phyloP scores from a whole-genome alignment of 1,139 yeast species.

The Zygosaccharomyces pseudobailii region DNA sequence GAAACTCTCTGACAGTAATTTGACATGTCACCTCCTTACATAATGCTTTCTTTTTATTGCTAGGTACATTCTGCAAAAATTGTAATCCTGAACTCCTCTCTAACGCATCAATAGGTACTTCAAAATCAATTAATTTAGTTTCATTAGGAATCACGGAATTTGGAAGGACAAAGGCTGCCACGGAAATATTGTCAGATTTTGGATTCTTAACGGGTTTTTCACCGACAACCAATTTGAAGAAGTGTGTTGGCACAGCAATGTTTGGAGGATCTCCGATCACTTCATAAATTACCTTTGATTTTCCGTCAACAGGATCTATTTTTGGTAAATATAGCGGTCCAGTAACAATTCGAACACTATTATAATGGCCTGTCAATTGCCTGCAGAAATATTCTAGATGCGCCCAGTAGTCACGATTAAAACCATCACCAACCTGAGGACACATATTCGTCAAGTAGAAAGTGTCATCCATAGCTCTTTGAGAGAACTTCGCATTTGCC shows the following conservation, averaged over 20 bases:
- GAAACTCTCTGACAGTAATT: constrained; percentile 78
- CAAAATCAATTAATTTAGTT: constrained; percentile 67
- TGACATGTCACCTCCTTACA: constrained; percentile 80
- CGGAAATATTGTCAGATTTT: constrained; percentile 49
- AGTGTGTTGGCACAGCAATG: constrained; percentile 96
- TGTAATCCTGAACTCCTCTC: constrained; percentile 85
- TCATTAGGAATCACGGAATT: constrained; percentile 69
- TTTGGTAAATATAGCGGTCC: constrained; percentile 93
- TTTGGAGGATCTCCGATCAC: constrained; percentile 96
- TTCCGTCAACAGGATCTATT: constrained; percentile 64
- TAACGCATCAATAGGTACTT: constrained; percentile 84
- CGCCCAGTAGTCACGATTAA: constrained; percentile 96
- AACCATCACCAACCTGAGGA: constrained; percentile 97
- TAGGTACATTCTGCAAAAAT: constrained; percentile 65
- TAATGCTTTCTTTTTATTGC: constrained; percentile 54
- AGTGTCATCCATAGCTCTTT: constrained; percentile 91
- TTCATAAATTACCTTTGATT: constrained; percentile 79
- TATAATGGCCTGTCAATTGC: constrained; percentile 61
- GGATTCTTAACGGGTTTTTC: constrained; percentile 48
- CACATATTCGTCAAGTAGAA: constrained; percentile 84
- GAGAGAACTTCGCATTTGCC: constrained; percentile 89
- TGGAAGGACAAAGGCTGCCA: constrained; percentile 92
- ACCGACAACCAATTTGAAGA: constrained; percentile 84
- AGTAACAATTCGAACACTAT: constrained; percentile 77
- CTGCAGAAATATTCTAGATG: constrained; percentile 89